Evolutionary conservation across 257 asterid species (phyloP), one percentile per base, ranked within the genome.

Genomic region (Solanum appendiculatum): DNA sequence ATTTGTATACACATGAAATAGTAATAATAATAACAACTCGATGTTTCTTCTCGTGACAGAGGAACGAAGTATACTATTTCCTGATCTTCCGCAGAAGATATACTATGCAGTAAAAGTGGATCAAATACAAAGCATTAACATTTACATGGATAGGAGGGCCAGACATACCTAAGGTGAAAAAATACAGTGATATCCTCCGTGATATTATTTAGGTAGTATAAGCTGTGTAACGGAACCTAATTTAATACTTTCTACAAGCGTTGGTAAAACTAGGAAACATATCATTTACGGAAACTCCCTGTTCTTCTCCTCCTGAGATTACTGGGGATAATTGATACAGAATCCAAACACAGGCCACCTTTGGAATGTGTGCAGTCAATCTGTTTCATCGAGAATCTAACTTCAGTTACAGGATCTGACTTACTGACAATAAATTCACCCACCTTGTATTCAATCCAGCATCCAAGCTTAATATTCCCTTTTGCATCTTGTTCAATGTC

Each of bases 321-420:
- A 56, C 94, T 88, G 2, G 99, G 99, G 84, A 86, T 68, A 63
- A 97, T 96, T 2, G 92, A 93, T 56, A 97, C 98, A 3, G 95
- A 92, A 90, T 97, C 99, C 14, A 97, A 92, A 88, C 98, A 97
- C 58, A 97, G 93, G 21, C 99, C 99, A 46, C 99, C 99, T 91
- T 97, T 97, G 48, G 99, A 96, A 91, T 97, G 99, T 3, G 99
- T 96, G 89, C 99, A 96, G 89, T 97, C 99, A 1, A 97, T 97
- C 86, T 97, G 99, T 88, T 96, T 97, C 99, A 97, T 96, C 1
- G 98, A 97, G 82, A 96, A 95, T 87, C 86, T 92, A 73, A 97
- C 95, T 88, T 96, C 99, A 12, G 94, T 95, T n/a, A 86, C 91
- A 4, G 93, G 91, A 82, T 94, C 93, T 37, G 98, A 90, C 46